Percentiles rank a stretch among this genome's conserved stretches.
Evolutionary conservation across 495 filamentous ascomycete genomes (phyloP).

Genomic region (Xanthoparmelia taractica): DNA sequence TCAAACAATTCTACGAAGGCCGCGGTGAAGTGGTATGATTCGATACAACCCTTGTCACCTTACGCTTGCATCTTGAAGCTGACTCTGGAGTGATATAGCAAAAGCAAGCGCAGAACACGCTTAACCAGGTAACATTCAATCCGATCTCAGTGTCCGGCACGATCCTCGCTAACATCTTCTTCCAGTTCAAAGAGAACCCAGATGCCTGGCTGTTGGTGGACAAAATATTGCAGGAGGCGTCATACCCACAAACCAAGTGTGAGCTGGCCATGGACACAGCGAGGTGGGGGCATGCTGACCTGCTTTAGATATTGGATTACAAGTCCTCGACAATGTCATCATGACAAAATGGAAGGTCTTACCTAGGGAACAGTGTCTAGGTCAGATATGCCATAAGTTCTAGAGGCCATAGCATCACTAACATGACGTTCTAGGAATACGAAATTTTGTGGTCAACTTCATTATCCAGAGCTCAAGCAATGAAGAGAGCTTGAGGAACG

Average conservation of each 20-base stretch:
- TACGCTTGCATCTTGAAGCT: constrained; percentile 11
- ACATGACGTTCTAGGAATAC: constrained; percentile 59
- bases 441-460: constrained; percentile 96
- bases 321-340: constrained; percentile 96
- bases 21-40: constrained; percentile 75
- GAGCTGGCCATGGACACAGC: constrained; percentile 30
- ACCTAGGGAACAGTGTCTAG: constrained; percentile 90
- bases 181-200: constrained; percentile 94
- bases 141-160: not conserved
- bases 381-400: constrained; percentile 36
- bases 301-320: constrained; percentile 72
- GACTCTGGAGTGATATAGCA: constrained; percentile 56
- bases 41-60: not conserved
- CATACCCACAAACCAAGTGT: constrained; percentile 96
- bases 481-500: constrained; percentile 71
- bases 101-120: constrained; percentile 88
- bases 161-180: constrained; percentile 27
- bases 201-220: constrained; percentile 97
- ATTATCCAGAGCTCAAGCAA: constrained; percentile 87
- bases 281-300: constrained; percentile 38
- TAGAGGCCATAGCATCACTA: constrained; percentile 9
- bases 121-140: constrained; percentile 72
- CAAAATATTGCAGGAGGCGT: constrained; percentile 83
- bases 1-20: constrained; percentile 94
- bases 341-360: constrained; percentile 98